A percentile compares a stretch with the other conserved stretches of the same genome.
These are phyloP conservation scores for Excoecaria agallocha DNA, from an alignment of 345 rosid genomes.

Conservation along the genomic window DNA sequence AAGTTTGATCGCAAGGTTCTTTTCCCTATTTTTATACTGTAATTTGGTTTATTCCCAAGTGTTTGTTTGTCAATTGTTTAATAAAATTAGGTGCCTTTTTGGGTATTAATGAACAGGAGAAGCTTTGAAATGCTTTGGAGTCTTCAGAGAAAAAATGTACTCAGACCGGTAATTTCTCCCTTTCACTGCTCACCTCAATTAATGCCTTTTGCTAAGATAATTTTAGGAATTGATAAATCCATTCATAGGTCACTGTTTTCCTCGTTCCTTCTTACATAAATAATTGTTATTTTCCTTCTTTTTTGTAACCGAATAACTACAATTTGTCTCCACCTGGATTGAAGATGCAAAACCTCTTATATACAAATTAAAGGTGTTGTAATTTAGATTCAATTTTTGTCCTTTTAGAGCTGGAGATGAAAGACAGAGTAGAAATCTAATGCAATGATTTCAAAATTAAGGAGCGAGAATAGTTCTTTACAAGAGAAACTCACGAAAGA, in stretches of 20 bases:
- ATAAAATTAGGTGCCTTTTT: neutral
- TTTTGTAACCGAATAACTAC: too few species aligned
- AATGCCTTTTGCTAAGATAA: neutral
- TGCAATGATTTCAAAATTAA: too few species aligned
- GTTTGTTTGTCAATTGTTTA: neutral
- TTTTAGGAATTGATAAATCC: neutral
- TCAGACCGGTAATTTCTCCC: conserved; percentile 45
- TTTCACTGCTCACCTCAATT: neutral
- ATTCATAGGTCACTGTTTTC: neutral
- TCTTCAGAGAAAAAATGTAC: conserved; percentile 49
- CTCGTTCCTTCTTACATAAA: too few species aligned
- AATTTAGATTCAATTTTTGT: too few species aligned
- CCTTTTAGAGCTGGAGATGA: too few species aligned
- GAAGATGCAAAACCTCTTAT: too few species aligned
- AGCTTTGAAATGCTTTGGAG: conserved; percentile 52
- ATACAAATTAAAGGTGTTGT: too few species aligned
- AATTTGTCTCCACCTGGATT: too few species aligned
- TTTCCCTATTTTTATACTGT: neutral
- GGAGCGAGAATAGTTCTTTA: too few species aligned
- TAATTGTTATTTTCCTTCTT: too few species aligned
- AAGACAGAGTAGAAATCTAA: too few species aligned
- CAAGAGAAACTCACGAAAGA: too few species aligned
- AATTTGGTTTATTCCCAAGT: neutral
- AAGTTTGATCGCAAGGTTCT: conserved; percentile 79
- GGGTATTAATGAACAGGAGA: conserved; percentile 47